phyloP scores from a whole-genome alignment of 2,329 filamentous ascomycete genomes.

The Neofusicoccum laricinum region DNA sequence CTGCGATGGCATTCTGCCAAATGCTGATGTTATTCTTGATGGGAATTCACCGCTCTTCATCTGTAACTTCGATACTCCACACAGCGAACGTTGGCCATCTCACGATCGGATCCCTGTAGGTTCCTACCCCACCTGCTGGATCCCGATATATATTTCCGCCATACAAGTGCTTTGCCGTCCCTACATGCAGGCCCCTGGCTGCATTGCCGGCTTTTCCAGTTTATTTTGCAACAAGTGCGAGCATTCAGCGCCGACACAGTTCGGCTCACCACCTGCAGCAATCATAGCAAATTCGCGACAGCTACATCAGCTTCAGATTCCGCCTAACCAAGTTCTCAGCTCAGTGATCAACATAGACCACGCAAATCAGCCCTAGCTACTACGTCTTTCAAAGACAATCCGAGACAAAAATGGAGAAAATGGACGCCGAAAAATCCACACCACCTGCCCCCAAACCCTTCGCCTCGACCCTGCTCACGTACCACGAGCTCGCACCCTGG shows the following conservation, averaged over 20 bases:
- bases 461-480: background rate
- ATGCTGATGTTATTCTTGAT: too few relatives aligned
- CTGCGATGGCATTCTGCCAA: too few relatives aligned
- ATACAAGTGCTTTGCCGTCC: background rate
- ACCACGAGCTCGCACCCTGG: slow-evolving; percentile 41
- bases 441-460: too few relatives aligned
- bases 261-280: too few relatives aligned
- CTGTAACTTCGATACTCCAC: too few relatives aligned
- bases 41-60: too few relatives aligned
- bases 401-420: background rate
- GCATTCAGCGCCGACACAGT: background rate
- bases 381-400: background rate
- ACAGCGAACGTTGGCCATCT: background rate
- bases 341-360: background rate
- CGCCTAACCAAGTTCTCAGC: too few relatives aligned
- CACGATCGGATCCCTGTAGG: background rate
- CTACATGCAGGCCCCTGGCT: background rate
- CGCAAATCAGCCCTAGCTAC: too few relatives aligned
- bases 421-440: background rate
- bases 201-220: background rate
- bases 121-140: background rate
- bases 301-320: too few relatives aligned
- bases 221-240: background rate
- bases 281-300: too few relatives aligned
- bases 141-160: background rate